Conservation (phyloP, 2,329 filamentous ascomycete genomes). For the Aureobasidium musti region DNA sequence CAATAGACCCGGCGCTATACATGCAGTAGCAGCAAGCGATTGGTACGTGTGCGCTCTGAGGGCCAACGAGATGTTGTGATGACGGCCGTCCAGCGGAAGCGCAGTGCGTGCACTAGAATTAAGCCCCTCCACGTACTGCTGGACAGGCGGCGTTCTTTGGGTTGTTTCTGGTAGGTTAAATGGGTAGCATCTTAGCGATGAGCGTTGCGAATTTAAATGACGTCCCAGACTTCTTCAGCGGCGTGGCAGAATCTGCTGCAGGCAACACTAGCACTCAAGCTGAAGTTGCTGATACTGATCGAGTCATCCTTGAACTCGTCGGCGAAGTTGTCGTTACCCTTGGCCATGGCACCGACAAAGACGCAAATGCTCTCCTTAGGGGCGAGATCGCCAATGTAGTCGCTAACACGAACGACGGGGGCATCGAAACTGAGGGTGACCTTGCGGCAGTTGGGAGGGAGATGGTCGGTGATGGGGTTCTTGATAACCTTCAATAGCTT, state of each 20-base stretch:
- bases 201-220: constrained; percentile 64
- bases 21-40: background rate
- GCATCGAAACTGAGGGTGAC: constrained; percentile 95
- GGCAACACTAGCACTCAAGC: constrained; percentile 92
- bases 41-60: background rate
- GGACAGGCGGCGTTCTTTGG: background rate
- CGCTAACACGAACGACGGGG: constrained; percentile 78
- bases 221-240: constrained; percentile 92
- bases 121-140: background rate
- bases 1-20: background rate
- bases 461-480: constrained; percentile 95
- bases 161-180: background rate
- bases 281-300: constrained; percentile 98
- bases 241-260: constrained; percentile 99
- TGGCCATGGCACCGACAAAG: constrained; percentile 98
- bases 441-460: constrained; percentile 96
- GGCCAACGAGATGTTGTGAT: background rate
- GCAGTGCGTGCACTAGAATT: background rate
- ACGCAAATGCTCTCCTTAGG: constrained; percentile 93
- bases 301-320: constrained; percentile 94
- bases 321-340: constrained; percentile 92
- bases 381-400: constrained; percentile 79
- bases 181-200: background rate
- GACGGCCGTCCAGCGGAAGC: background rate
- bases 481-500: constrained; percentile 97